phyloP scores from a whole-genome alignment of 2,329 filamentous ascomycete species.

The Macrophomina phaseolina region DNA sequence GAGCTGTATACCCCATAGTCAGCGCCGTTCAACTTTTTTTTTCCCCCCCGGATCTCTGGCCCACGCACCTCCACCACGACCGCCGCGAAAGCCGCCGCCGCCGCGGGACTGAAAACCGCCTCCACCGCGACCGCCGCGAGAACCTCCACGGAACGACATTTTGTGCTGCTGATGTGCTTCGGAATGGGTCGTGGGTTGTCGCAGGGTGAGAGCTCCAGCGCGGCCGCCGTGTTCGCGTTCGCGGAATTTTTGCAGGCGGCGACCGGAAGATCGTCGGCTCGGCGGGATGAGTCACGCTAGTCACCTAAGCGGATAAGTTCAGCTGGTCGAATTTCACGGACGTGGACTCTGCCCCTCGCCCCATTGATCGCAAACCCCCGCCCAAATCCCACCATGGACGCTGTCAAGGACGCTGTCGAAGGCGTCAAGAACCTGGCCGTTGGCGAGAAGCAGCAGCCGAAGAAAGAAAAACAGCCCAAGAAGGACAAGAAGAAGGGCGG shows the following conservation, averaged over 20 bases:
- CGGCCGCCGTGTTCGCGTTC: slow-evolving; percentile 14
- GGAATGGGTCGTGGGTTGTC: slow-evolving; percentile 34
- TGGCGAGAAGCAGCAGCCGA: slow-evolving; percentile 33
- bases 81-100: slow-evolving; percentile 59
- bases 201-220: slow-evolving; percentile 24
- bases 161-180: slow-evolving; percentile 38
- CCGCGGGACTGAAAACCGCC: slow-evolving; percentile 52
- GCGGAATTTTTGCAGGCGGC: slow-evolving; percentile 26
- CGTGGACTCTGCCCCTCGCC: slow-evolving; percentile 27
- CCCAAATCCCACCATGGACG: slow-evolving; percentile 51
- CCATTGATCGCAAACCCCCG: slow-evolving; percentile 23
- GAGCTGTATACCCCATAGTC: slow-evolving; percentile 36
- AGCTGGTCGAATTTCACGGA: slow-evolving; percentile 20
- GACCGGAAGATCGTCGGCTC: slow-evolving; percentile 15
- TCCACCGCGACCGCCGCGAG: slow-evolving; percentile 51
- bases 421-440: slow-evolving; percentile 66
- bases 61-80: slow-evolving; percentile 54
- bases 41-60: background rate
- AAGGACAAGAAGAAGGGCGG: slow-evolving; percentile 51
- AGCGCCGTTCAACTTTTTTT: slow-evolving; percentile 22
- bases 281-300: slow-evolving; percentile 30
- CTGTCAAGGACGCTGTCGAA: slow-evolving; percentile 59
- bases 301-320: slow-evolving; percentile 23
- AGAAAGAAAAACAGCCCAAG: slow-evolving; percentile 37
- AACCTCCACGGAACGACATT: slow-evolving; percentile 67